Evolutionary conservation across 352 stramenopile species (phyloP), one percentile per base, ranked within the genome.

Genomic region (Globisporangium cederbergense): DNA sequence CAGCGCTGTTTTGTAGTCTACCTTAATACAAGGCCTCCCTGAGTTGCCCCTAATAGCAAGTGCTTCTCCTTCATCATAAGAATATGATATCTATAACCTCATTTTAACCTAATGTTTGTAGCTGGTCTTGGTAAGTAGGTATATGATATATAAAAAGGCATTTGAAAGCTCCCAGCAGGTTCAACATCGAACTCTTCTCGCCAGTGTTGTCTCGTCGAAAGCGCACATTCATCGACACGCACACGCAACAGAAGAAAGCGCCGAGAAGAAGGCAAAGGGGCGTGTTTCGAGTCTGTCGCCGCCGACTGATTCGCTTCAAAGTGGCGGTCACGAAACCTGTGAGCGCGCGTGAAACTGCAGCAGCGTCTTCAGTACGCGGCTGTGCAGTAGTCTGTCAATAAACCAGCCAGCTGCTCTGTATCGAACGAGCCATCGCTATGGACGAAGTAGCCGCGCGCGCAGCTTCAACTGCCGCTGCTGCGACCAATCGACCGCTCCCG

Each of bases 381-480:
- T 13, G 36, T 14, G 2, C 36, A 42, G 36, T 10, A 42, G 36
- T 10, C 36, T 14, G 36, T 42, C 36, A 42, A 14, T 42, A 8
- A 42, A 42, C 10, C 36, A 42, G 10, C 36, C 36, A 13, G 36
- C 36, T 42, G 36, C 36, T 42, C 10, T 16, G 11, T 47, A 20
- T n/a, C 16, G 42, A 47, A 20, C 8, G 45, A 25, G 7, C n/a
- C 45, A 30, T 7, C 45, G n/a, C 16, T 18, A 58, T 58, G 52
- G 32, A 38, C 18, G 30, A 58, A 47, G 30, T 46, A 47, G 42
- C 14, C 32, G 4, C 32, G 16, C n/a, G 18, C 32, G 30, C 32
- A 30, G 25, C 30, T 58, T 58, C 32, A 58, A 58, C 32, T 46
- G 52, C 18, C 32, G n/a, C 18, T 28, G 25, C 25, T 22, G 51